Base-by-base conservation (phyloP, 164 flowering plant genomes). In the Cinnamomum micranthum region DNA sequence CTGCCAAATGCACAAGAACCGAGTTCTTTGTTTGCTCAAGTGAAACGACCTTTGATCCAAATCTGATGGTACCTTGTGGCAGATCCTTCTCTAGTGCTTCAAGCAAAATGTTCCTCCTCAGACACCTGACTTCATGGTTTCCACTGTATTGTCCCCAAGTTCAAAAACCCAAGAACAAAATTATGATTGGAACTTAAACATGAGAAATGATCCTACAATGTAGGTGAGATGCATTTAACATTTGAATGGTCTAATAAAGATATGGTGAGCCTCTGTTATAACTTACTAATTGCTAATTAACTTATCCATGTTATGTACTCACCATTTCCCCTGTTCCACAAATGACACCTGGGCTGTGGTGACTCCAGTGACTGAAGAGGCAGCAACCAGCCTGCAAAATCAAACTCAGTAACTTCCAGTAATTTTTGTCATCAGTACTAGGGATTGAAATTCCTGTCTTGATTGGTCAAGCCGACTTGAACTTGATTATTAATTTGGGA, bases 41-140 rank as follows among this genome's bases (percentile, higher is more conserved):
- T 2, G 87, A 77, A 69, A 85, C 91, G 66, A 91, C 88, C 81
- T 86, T 88, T 17, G 94, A 89, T 4, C 88, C 86, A 76, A 72
- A 89, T 79, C 88, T 85, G 25, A 93, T 86, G 71, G 93, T 88
- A 35, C 87, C 93, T 22, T 23, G 68, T 13, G 98, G 96, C 33
- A 93, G 85, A 19, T 88, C 92, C 55, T 73, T 80, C 55, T 24
- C 87, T 4, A 93, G 82, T 19, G 86, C 67, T 82, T 91, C 95
- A 65, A 90, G 66, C 77, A 93, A 69, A 6, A 77, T 55, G 65
- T 75, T 85, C 73, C 94, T 88, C 71, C 51, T 82, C 67, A 90
- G 71, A 76, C 92, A 84, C 4, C 90, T 83, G 68, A 76, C 65
- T 74, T 89, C 95, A 73, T 63, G 65, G 2, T 79, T 77, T 69